A percentile compares a stretch with the other conserved stretches of the same genome.
Conservation (phyloP, 306 rosid genomes). For the Erythrophleum fordii region DNA sequence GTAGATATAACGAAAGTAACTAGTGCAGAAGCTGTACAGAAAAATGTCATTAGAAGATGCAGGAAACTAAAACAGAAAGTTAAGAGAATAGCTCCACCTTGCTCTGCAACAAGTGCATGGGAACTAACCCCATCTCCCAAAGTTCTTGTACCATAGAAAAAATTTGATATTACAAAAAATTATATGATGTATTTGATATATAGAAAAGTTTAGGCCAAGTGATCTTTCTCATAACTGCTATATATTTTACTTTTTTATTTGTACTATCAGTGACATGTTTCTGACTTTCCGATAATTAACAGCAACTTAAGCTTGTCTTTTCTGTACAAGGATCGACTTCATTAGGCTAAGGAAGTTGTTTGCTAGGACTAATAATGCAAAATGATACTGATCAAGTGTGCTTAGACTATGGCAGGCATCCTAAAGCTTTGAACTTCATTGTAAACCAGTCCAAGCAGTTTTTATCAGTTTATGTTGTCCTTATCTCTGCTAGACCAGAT, state of each 20-base stretch:
- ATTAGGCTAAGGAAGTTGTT: neutral
- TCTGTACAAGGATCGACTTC: neutral
- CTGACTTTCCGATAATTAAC: neutral
- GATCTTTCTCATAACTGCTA: neutral
- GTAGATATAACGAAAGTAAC: conserved; percentile 56
- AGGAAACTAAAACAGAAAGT: conserved; percentile 55
- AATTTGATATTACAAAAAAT: neutral
- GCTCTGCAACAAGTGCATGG: conserved; percentile 56
- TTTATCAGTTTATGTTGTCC: too few relatives aligned
- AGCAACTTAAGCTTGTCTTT: neutral
- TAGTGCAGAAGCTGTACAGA: conserved; percentile 36
- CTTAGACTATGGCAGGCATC: neutral
- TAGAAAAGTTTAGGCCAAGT: neutral
- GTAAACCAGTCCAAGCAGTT: neutral
- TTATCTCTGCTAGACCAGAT: too few relatives aligned
- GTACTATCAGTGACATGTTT: neutral
- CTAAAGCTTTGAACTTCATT: neutral
- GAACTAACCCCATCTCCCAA: conserved; percentile 48
- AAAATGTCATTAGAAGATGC: conserved; percentile 51
- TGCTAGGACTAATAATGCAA: neutral
- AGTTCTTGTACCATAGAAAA: conserved; percentile 30
- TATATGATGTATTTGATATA: conserved; percentile 7
- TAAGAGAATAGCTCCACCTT: conserved; percentile 49
- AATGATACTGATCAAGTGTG: neutral
- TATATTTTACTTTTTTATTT: neutral